These are phyloP conservation scores for Pyrenopolyporus hunteri DNA, from an alignment of 495 filamentous ascomycete species.

Conservation along the genomic window DNA sequence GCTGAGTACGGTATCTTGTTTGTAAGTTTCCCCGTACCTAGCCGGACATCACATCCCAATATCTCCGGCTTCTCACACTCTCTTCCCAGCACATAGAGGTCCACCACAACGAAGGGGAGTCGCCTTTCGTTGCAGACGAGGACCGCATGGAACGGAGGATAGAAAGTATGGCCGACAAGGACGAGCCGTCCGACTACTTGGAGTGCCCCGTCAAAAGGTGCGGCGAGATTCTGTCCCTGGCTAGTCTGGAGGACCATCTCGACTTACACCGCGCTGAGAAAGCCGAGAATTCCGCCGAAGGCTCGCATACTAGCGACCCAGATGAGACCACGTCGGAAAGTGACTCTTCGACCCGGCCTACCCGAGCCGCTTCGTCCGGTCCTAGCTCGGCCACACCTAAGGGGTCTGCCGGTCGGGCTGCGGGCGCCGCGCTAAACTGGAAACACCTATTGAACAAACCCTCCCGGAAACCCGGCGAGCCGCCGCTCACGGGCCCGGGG, in stretches of 20 bases:
- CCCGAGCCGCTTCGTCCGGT: neutral
- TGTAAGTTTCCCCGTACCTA: constrained; percentile 26
- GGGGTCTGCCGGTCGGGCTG: neutral
- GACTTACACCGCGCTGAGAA: constrained; percentile 73
- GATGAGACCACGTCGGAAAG: constrained; percentile 20
- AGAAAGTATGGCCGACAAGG: constrained; percentile 21
- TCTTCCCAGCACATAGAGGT: constrained; percentile 61
- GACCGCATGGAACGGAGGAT: constrained; percentile 26
- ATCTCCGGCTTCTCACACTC: neutral
- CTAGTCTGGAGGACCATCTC: constrained; percentile 68
- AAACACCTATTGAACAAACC: constrained; percentile 33
- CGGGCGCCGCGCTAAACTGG: no score
- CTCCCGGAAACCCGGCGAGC: no score
- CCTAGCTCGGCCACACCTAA: neutral
- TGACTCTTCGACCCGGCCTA: neutral
- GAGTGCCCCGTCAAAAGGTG: constrained; percentile 76
- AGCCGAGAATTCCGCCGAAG: constrained; percentile 51
- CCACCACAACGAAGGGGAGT: constrained; percentile 57
- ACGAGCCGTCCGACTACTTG: constrained; percentile 57
- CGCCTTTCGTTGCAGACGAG: constrained; percentile 58
- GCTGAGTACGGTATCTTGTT: constrained; percentile 52
- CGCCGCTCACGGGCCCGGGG: neutral
- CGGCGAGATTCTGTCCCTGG: constrained; percentile 66
- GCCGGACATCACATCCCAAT: neutral
- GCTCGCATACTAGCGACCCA: neutral